Evolutionary conservation across 176 grass and related monocot species (phyloP).

Genomic region (Juncus effusus): DNA sequence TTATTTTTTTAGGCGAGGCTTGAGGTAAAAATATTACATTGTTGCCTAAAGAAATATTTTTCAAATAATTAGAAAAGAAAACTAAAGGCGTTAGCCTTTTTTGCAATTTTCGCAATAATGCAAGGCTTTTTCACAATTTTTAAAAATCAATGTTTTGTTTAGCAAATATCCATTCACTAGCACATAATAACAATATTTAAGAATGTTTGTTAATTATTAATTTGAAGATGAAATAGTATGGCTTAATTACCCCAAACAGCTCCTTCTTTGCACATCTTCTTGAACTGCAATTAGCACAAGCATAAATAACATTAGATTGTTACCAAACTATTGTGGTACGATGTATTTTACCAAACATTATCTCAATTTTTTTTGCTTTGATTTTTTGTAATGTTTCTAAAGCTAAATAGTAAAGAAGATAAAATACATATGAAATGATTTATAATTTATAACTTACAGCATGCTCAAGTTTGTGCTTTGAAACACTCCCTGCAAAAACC

Average conservation of each 20-base stretch:
- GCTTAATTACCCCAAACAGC: constrained; percentile 64
- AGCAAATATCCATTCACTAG: no score
- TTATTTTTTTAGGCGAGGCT: no score
- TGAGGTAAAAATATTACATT: no score
- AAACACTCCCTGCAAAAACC: constrained; percentile 45
- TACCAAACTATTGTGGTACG: no score
- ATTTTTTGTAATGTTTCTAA: background rate
- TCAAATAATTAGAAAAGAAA: no score
- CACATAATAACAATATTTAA: background rate
- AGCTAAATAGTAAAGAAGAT: background rate
- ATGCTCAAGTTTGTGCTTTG: constrained; percentile 48
- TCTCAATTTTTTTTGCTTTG: no score
- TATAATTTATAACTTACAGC: constrained; percentile 41
- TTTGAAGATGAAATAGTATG: no score
- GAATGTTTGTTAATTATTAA: background rate
- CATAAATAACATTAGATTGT: constrained; percentile 2
- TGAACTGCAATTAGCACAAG: constrained; percentile 40
- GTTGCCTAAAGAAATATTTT: background rate
- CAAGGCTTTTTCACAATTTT: no score
- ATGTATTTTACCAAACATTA: no score
- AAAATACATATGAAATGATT: background rate
- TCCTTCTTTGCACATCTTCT: constrained; percentile 78
- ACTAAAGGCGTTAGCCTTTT: no score
- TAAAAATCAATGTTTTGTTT: no score
- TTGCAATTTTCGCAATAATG: no score